A percentile compares a stretch with the other conserved stretches of the same genome.
Conservation (phyloP, 225 moss, liverwort and hornwort species). For the Takakia lepidozioides region DNA sequence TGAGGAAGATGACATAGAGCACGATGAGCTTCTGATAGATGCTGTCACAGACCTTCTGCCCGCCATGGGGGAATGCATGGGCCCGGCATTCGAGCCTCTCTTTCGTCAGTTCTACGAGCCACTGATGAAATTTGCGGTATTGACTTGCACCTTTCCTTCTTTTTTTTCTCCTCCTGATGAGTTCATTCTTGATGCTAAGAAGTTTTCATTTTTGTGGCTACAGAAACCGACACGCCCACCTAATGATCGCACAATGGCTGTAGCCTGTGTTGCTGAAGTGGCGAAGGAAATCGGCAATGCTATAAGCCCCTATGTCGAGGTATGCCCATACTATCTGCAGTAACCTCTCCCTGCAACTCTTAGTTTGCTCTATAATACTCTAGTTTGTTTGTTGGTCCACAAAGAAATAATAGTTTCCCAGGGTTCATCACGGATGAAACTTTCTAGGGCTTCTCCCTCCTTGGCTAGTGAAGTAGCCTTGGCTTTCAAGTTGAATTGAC, state of each 20-base stretch:
- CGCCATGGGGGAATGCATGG: slow-evolving; percentile 87
- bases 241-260: slow-evolving; percentile 94
- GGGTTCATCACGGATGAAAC: too few relatives aligned
- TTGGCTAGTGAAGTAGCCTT: too few relatives aligned
- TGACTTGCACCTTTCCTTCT: not conserved
- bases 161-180: too few relatives aligned
- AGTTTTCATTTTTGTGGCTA: not conserved
- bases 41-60: slow-evolving; percentile 91
- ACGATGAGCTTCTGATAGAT: slow-evolving; percentile 93
- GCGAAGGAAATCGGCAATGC: slow-evolving; percentile 82
- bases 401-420: too few relatives aligned
- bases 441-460: too few relatives aligned
- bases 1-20: slow-evolving; percentile 88
- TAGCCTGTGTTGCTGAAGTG: slow-evolving; percentile 96
- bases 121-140: slow-evolving; percentile 93
- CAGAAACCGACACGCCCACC: slow-evolving; percentile 79
- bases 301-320: slow-evolving; percentile 81
- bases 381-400: too few relatives aligned
- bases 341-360: too few relatives aligned
- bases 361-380: too few relatives aligned
- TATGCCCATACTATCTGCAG: too few relatives aligned
- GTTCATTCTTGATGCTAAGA: too few relatives aligned
- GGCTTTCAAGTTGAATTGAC: too few relatives aligned
- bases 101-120: slow-evolving; percentile 90
- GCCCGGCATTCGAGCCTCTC: slow-evolving; percentile 75